Evolutionary conservation across 495 filamentous ascomycete species (phyloP), one percentile per base, ranked within the genome.

Genomic region (Penicillium atrosanguineum): DNA sequence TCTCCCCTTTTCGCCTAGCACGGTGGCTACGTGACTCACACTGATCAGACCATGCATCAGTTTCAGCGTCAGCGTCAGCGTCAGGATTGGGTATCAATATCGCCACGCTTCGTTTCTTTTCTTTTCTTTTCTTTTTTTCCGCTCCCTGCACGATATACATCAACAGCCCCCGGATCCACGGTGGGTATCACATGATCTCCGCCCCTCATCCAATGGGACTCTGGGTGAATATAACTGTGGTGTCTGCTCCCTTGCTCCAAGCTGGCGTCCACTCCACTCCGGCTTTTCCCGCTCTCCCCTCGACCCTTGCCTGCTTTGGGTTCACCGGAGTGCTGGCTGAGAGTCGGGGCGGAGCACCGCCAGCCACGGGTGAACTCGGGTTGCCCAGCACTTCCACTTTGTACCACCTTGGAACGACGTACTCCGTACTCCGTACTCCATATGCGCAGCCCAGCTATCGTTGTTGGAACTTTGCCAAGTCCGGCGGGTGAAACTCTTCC

Each of bases 291-390:
- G 9, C 21, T 28, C 42, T 36, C 46, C 48, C 46, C 48, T 47
- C 14, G 34, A 34, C 47, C 46, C 57, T 52, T 63, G 65, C 58
- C 69, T 62, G 55, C 63, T 69, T 74, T 70, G 19, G 69, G 71
- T 64, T 74, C 71, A 74, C 71, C 71, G 70, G 59, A 42, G 46
- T 51, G 31, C 34, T 44, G 31, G 21, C 40, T 46, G 31, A 39
- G 44, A 31, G 47, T 54, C 43, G 31, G 55, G 50, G 56, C 53
- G 60, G 58, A 48, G 57, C 15, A 45, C 54, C 55, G 47, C 48
- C 51, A 55, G n/a, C 34, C 2, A 68, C 69, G 67, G 68, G 53
- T 44, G 37, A 60, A 61, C 20, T 20, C 50, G 63, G 57, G 31
- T 16, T 4, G 7, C 28, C 28, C 28, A 12, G 7, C 28, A 31